Base-by-base conservation (phyloP, 768 basidiomycete genomes). In the Suillus paluster region DNA sequence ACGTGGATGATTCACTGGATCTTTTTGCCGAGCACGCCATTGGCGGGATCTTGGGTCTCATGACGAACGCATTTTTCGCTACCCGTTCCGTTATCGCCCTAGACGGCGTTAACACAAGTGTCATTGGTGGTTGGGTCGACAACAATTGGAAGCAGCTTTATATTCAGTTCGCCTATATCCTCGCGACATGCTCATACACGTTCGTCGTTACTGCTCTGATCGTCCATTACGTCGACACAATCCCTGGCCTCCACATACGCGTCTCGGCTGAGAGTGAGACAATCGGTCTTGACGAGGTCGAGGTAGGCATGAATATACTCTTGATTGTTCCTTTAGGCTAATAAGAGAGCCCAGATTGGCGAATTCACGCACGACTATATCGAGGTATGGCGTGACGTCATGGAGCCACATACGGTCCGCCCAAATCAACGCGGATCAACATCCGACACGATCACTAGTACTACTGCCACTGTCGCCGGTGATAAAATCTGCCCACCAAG, bases 11-110 rank as follows among this genome's bases (percentile, higher is more conserved):
- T 70, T 87, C 94, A 0, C 88, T 97, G 50, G 95, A 98, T 82
- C 83, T 95, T 50, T 96, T 94, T 72, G 94, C 95, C n/a, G 88
- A 93, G 68, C 96, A 97, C 79, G 95, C 89, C 38, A 77, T 96
- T 41, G 94, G 93, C 11, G 92, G 94, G 25, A 84, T 92, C 45
- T 75, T 92, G 57, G 95, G 93, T 46, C 81, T 92, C n/a, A 70
- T 93, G 52, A 66, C 82, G 64, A 94, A 91, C 63, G 93, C 78
- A 19, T 81, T 95, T 68, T 94, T 96, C 68, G 94, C 89, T 14
- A 84, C 89, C 19, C 74, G 76, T 6, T 75, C 77, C 7, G 80
- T 95, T 55, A 88, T 89, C 23, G 78, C 79, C 17, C 80, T 92
- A 63, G 93, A 95, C 68, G 90, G 85, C 27, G 81, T 89, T 49